These are phyloP conservation scores for Candida coquimbonensis DNA, from an alignment of 805 yeast genomes.

Conservation along the genomic window DNA sequence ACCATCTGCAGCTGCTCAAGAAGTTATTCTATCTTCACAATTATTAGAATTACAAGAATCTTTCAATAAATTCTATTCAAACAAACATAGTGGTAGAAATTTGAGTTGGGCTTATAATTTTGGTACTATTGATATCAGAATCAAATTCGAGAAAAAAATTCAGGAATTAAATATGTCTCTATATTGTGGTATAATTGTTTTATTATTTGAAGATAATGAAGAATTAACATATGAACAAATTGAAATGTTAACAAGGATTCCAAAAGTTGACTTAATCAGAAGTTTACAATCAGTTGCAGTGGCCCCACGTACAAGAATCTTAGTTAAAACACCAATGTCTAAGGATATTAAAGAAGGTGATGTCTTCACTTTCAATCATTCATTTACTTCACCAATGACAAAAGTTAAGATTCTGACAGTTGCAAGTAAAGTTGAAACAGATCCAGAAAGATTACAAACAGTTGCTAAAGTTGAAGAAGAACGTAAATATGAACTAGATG, in stretches of 20 bases:
- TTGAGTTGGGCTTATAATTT: slow-evolving; percentile 76
- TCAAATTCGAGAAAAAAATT: slow-evolving; percentile 57
- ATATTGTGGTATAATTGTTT: slow-evolving; percentile 69
- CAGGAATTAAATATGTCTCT: slow-evolving; percentile 80
- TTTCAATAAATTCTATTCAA: slow-evolving; percentile 46
- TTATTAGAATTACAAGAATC: slow-evolving; percentile 34
- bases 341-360: slow-evolving; percentile 62
- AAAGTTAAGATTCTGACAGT: slow-evolving; percentile 72
- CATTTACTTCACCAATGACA: slow-evolving; percentile 59
- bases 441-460: slow-evolving; percentile 34
- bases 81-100: slow-evolving; percentile 49
- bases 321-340: slow-evolving; percentile 68
- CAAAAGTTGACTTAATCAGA: slow-evolving; percentile 63
- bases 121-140: slow-evolving; percentile 76
- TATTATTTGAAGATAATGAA: slow-evolving; percentile 59
- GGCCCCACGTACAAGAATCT: slow-evolving; percentile 72
- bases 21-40: slow-evolving; percentile 35
- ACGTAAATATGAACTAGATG: slow-evolving; percentile 65
- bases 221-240: slow-evolving; percentile 56
- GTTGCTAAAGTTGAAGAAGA: slow-evolving; percentile 53
- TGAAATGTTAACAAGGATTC: slow-evolving; percentile 58
- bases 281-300: slow-evolving; percentile 80
- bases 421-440: slow-evolving; percentile 40
- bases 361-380: slow-evolving; percentile 56
- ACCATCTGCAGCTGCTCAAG: slow-evolving; percentile 21